Base-by-base conservation (phyloP, 345 rosid species). In the Citrus mangshanensis region DNA sequence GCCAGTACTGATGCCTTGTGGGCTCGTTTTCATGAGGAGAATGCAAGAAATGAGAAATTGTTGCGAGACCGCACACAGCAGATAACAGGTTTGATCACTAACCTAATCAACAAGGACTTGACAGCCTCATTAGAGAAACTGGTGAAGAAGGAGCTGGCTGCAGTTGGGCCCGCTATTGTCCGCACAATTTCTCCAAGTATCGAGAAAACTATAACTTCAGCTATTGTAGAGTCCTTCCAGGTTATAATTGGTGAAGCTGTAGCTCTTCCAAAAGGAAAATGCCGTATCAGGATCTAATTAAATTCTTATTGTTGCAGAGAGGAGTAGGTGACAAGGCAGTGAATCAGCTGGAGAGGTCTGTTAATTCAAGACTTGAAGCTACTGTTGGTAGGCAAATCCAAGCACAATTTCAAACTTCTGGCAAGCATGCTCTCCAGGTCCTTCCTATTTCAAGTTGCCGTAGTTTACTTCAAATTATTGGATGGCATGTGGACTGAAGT, bases 371-470 rank as follows among this genome's bases (percentile, higher is more conserved):
- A 86, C 94, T 94, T 34, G 98, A 94, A 81, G 86, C 95, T 75
- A 85, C 93, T 13, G 89, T 96, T 78, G 87, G 93, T 56, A 88
- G 89, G 85, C 99, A 96, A 85, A 96, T 96, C 70, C 92, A 89
- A 79, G 82, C 92, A 62, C 98, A 94, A 73, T 94, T 96, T 84
- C 98, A 92, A 90, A 94, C 95, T 74, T 89, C 98, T 86, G 99
- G 97, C 83, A 92, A 83, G 86, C 95, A 90, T 78, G 97, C 98
- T 32, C 94, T 95, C 73, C 96, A 93, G 99, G 99, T 95, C 79
- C 66, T 78, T 38, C 25, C 16, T 37, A 73, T 56, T 78, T 71
- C 58, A 40, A 63, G 75, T 70, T 82, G 63, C 9, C 46, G 27
- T 27, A 37, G 58, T 78, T 63, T 9, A 27, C 51, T 22, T 30